These are phyloP conservation scores for Didymellaceae sp. DNA, from an alignment of 2,329 filamentous ascomycete species.

Conservation along the genomic window DNA sequence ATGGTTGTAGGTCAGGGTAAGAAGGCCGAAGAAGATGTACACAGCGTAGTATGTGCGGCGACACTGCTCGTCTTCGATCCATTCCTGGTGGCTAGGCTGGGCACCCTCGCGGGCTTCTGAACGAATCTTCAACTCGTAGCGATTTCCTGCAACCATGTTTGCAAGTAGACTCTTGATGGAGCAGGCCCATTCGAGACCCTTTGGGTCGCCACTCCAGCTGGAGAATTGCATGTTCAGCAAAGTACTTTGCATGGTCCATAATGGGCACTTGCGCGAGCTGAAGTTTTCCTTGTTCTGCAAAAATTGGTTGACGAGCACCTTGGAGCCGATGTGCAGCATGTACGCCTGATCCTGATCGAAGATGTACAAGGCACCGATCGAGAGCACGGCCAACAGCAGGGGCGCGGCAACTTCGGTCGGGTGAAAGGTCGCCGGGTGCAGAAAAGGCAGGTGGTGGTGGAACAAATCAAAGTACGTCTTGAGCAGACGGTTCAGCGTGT, in stretches of 20 bases:
- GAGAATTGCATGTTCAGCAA: conserved; percentile 98
- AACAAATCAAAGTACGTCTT: conserved; percentile 97
- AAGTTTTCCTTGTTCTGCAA: conserved; percentile 98
- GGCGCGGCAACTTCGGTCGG: conserved; percentile 81
- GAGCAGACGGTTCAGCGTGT: conserved; percentile 87
- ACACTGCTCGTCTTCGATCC: conserved; percentile 97
- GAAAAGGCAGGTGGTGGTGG: conserved; percentile 93
- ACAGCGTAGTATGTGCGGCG: conserved; percentile 97
- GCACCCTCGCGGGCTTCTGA: conserved; percentile 82
- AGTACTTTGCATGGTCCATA: conserved; percentile 98
- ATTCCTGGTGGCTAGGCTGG: conserved; percentile 81
- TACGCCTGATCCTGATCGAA: conserved; percentile 98
- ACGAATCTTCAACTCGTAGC: conserved; percentile 93
- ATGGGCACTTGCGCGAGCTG: conserved; percentile 92
- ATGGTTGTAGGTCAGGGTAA: conserved; percentile 97
- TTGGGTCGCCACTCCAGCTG: conserved; percentile 98
- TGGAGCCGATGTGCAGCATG: conserved; percentile 95
- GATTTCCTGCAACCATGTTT: conserved; percentile 98
- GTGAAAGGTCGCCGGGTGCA: conserved; percentile 90
- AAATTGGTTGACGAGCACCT: conserved; percentile 96
- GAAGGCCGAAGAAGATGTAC: conserved; percentile 96
- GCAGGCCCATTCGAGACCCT: conserved; percentile 97
- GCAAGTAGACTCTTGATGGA: conserved; percentile 98
- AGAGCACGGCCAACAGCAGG: conserved; percentile 85
- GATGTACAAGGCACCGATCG: conserved; percentile 93